Percentiles rank a stretch among this genome's conserved stretches.
Conservation (phyloP, 2,329 filamentous ascomycete species). For the Alternaria brassicae region DNA sequence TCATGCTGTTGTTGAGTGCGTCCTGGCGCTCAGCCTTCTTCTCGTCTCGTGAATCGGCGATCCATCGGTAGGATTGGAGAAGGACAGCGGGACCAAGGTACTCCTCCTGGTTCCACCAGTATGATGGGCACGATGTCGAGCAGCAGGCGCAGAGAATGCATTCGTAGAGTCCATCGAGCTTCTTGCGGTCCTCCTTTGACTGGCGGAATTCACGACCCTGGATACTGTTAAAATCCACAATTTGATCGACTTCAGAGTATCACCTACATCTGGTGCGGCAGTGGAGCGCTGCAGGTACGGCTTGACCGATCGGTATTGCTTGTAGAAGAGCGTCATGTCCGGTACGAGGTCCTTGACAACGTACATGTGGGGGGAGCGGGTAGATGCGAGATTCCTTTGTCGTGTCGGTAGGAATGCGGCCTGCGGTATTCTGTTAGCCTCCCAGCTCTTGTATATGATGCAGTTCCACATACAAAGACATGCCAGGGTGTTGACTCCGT, state of each 20-base stretch:
- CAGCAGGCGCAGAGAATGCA: constrained; percentile 99
- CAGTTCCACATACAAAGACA: constrained; percentile 80
- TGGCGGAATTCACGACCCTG: constrained; percentile 93
- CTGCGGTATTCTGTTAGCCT: constrained; percentile 56
- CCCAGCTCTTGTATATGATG: not conserved
- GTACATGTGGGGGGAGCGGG: constrained; percentile 97
- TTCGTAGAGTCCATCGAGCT: constrained; percentile 97
- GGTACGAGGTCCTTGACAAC: constrained; percentile 99
- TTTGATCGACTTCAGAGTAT: not conserved
- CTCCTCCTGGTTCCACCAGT: constrained; percentile 99
- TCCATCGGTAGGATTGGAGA: constrained; percentile 97
- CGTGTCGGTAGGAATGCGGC: constrained; percentile 89
- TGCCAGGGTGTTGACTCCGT: constrained; percentile 96
- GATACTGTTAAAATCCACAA: constrained; percentile 25
- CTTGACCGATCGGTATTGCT: constrained; percentile 99
- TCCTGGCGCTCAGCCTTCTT: constrained; percentile 85
- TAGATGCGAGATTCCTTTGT: constrained; percentile 89
- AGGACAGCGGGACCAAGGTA: constrained; percentile 97
- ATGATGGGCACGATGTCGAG: constrained; percentile 98
- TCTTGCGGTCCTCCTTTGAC: constrained; percentile 88
- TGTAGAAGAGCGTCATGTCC: constrained; percentile 98
- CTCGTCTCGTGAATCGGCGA: constrained; percentile 94
- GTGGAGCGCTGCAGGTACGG: constrained; percentile 94
- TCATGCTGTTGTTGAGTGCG: constrained; percentile 97
- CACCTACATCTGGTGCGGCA: constrained; percentile 78